Percentiles rank a stretch among this genome's conserved stretches.
Conservation (phyloP, 1,284 basidiomycete species). For the Fereydounia khargensis region DNA sequence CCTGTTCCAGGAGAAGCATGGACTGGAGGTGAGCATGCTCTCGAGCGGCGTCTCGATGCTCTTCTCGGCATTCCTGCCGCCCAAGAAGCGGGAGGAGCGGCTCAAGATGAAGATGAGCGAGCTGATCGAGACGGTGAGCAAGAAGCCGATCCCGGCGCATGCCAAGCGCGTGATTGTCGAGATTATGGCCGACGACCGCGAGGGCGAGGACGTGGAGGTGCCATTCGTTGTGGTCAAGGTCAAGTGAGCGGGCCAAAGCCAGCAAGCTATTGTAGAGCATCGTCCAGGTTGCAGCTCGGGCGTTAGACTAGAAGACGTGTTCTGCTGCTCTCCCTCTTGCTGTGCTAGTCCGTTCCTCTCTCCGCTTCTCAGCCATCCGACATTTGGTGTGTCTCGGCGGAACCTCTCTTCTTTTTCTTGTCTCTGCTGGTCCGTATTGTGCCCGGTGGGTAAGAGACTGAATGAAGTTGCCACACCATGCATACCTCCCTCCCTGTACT, state of each 20-base stretch:
- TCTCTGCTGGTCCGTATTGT: too few species aligned
- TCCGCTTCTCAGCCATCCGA: too few species aligned
- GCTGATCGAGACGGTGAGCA: constrained; percentile 83
- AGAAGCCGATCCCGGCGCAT: constrained; percentile 47
- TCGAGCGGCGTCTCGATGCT: constrained; percentile 96
- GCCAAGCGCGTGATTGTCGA: constrained; percentile 82
- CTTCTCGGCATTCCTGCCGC: constrained; percentile 67
- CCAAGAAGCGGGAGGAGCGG: constrained; percentile 53
- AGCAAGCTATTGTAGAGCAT: too few species aligned
- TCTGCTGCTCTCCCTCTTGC: too few species aligned
- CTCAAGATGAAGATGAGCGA: constrained; percentile 68
- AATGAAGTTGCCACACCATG: too few species aligned
- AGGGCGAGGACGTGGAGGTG: constrained; percentile 68
- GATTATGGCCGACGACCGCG: constrained; percentile 87
- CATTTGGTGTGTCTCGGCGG: too few species aligned
- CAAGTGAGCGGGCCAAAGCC: constrained; percentile 13
- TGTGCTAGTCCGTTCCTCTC: too few species aligned
- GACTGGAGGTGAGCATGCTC: constrained; percentile 90
- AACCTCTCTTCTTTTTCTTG: too few species aligned
- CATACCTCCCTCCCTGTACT: too few species aligned
- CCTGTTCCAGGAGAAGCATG: constrained; percentile 81
- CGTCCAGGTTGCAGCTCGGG: too few species aligned
- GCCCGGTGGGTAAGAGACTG: too few species aligned
- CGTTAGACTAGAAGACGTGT: too few species aligned
- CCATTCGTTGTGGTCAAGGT: constrained; percentile 51